A percentile compares a stretch with the other conserved stretches of the same genome.
Conservation (phyloP, 2,329 filamentous ascomycete genomes). For the Rhinocladiella mackenziei region DNA sequence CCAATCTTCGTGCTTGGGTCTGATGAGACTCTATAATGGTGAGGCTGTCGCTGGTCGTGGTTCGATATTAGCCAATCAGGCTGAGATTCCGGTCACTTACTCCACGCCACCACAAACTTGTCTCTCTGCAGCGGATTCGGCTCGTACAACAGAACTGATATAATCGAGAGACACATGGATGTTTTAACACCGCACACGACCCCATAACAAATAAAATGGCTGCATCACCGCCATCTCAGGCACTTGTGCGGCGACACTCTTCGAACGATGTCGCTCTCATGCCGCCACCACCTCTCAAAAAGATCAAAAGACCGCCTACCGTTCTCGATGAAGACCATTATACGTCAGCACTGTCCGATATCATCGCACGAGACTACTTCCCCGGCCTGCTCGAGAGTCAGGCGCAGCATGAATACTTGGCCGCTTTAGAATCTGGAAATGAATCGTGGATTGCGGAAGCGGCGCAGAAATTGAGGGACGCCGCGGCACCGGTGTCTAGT, state of each 20-base stretch:
- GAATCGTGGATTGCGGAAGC: constrained; percentile 81
- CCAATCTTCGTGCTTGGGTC: too few relatives aligned
- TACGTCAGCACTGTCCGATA: constrained; percentile 82
- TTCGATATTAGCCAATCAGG: too few relatives aligned
- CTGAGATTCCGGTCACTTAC: too few relatives aligned
- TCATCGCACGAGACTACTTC: constrained; percentile 96
- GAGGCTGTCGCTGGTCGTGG: too few relatives aligned
- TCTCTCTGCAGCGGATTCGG: too few relatives aligned
- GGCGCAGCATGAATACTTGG: constrained; percentile 85
- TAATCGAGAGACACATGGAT: too few relatives aligned
- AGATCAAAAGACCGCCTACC: constrained; percentile 83
- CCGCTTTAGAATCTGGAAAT: constrained; percentile 83
- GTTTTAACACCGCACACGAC: too few relatives aligned
- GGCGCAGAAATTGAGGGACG: constrained; percentile 64
- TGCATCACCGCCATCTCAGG: constrained; percentile 4
- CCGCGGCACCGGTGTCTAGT: constrained; percentile 71
- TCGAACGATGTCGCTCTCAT: constrained; percentile 59
- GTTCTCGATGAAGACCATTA: constrained; percentile 94
- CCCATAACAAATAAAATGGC: constrained; percentile 8
- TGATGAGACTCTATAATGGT: too few relatives aligned
- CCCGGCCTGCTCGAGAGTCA: constrained; percentile 82
- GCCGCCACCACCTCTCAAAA: constrained; percentile 80
- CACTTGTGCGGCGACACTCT: constrained; percentile 17
- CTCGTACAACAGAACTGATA: too few relatives aligned
- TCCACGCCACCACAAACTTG: too few relatives aligned